Evolutionary conservation across 2,329 filamentous ascomycete genomes (phyloP), one percentile per base, ranked within the genome.

Genomic region (Trichophyton schoenleinii): DNA sequence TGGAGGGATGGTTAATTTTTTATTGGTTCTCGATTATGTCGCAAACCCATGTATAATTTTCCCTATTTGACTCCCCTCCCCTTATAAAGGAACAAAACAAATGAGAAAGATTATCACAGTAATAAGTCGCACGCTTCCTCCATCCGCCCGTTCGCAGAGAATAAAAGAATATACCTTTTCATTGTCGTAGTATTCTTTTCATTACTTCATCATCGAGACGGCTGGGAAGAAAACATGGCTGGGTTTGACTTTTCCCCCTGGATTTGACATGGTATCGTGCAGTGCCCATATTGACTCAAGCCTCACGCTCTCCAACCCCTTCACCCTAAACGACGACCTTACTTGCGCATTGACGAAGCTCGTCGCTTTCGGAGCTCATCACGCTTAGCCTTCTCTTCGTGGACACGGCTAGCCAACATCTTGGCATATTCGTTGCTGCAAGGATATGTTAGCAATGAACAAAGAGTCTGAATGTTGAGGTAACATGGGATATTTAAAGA

Each of bases 331-430:
- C 34, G 31, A 42, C 28, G 57, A 60, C 34, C n/a, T 81, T 89
- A 91, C 79, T 83, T 83, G 82, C 92, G 92, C 87, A 95, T 90
- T 74, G 92, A 96, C 78, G 89, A 95, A 72, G 92, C 92, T 77
- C 94, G 86, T 78, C 94, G 87, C 91, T 97, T 97, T 83, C 91
- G 89, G 78, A 87, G 82, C 81, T 97, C 92, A 72, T 86, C 87
- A 83, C 94, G 92, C 80, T 87, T 87, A 76, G 88, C 83, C 86
- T 96, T 96, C 83, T 91, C 88, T 83, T 99, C 94, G 76, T 86
- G 83, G 74, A 97, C 89, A 82, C 94, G 94, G 88, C 94, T 95
- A 82, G 94, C 90, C 67, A 99, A 85, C 78, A 97, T 80, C 80
- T 92, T 86, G 72, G 91, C 87, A 80, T 99, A 99, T 82, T 99